Percentiles rank a stretch among this genome's conserved stretches.
Evolutionary conservation across 805 yeast species (phyloP).

Genomic region (Metschnikowia baotianmanensis): DNA sequence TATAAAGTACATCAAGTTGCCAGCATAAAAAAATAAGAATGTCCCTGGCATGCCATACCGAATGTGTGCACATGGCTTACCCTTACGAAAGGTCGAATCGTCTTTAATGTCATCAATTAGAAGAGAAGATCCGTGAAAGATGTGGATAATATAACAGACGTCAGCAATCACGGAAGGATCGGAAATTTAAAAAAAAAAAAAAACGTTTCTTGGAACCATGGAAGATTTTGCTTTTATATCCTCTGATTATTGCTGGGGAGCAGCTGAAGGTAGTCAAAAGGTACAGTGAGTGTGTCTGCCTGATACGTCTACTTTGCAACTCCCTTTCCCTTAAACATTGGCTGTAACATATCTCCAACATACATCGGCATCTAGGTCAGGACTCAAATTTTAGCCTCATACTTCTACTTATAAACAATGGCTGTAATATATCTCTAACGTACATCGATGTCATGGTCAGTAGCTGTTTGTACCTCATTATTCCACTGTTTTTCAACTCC

Average conservation of each 20-base stretch:
- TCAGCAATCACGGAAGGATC: conserved; percentile 21
- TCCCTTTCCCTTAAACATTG: too few species aligned
- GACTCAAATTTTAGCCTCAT: too few species aligned
- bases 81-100: conserved; percentile 64
- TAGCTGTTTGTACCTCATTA: too few species aligned
- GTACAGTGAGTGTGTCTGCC: too few species aligned
- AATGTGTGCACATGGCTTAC: conserved; percentile 38
- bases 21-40: conserved; percentile 76
- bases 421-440: too few species aligned
- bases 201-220: conserved; percentile 32
- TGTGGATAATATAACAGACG: conserved; percentile 31
- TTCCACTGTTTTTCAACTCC: too few species aligned
- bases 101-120: conserved; percentile 88
- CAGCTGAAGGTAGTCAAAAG: conserved; percentile 28
- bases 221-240: conserved; percentile 28
- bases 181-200: conserved; percentile 29
- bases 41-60: conserved; percentile 31
- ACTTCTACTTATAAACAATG: too few species aligned
- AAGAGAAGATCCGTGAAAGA: conserved; percentile 34
- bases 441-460: too few species aligned
- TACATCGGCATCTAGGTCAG: too few species aligned
- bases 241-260: conserved; percentile 34
- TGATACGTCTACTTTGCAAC: too few species aligned
- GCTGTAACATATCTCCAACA: too few species aligned
- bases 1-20: conserved; percentile 75